Evolutionary conservation across 176 grass and related monocot genomes (phyloP).

Genomic region (Carex myosuroides): DNA sequence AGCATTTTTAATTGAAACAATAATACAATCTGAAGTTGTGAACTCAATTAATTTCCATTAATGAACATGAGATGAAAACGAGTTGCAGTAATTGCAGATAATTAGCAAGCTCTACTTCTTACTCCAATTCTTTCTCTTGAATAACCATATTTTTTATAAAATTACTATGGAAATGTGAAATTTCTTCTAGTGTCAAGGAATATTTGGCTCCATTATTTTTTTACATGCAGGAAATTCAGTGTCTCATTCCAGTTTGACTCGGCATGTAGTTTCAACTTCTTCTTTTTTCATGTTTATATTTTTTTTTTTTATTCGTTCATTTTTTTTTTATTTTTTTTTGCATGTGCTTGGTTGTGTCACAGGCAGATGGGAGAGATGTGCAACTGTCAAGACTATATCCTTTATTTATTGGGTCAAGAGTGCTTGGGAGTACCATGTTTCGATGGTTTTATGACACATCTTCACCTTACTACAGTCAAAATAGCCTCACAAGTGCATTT

Average conservation of each 20-base stretch:
- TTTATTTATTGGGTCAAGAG: conserved; percentile 77
- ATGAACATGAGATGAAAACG: background rate
- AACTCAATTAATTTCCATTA: background rate
- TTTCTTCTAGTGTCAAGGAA: background rate
- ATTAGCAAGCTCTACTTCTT: background rate
- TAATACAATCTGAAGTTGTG: background rate
- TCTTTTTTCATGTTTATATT: background rate
- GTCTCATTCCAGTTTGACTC: background rate
- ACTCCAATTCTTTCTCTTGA: background rate
- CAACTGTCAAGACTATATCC: conserved; percentile 65
- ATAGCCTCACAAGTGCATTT: conserved; percentile 62
- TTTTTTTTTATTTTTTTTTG: background rate
- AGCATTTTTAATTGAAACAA: background rate
- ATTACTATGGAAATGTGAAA: background rate
- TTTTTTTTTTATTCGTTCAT: background rate
- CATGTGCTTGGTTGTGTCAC: conserved; percentile 23
- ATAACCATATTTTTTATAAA: background rate
- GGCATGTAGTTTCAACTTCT: background rate
- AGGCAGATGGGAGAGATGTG: conserved; percentile 79
- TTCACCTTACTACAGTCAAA: conserved; percentile 41
- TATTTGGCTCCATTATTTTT: background rate
- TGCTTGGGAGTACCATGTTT: conserved; percentile 62
- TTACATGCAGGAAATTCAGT: background rate
- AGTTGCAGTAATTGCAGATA: background rate
- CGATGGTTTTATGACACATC: conserved; percentile 57